Base-by-base conservation (phyloP, 2,329 filamentous ascomycete genomes). In the Neofusicoccum laricinum region DNA sequence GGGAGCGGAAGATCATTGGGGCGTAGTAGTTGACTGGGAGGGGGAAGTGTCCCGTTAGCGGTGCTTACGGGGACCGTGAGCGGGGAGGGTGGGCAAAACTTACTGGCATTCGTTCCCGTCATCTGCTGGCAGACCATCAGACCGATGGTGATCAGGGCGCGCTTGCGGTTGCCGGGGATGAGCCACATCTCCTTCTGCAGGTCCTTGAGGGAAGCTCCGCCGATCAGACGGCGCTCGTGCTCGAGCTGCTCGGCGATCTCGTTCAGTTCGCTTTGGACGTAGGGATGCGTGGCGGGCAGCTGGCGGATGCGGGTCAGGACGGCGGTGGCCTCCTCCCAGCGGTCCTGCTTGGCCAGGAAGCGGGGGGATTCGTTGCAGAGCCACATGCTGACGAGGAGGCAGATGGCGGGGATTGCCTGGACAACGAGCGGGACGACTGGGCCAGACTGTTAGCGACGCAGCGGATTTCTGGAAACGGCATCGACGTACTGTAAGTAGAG, bases 111-210 rank as follows among this genome's bases (percentile, higher is more conserved):
- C 3, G 64, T 66, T 10, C 62, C 88, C 0, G 88, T 91, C 85
- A 91, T 89, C 73, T 91, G 88, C 73, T 92, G 89, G 73, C 87
- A 90, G 43, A 90, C 78, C 88, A 82, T 85, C 40, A 82, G 76
- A 14, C 75, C 88, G 80, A 91, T 84, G 34, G 86, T 88, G 64
- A 90, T 83, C 51, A 90, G 74, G 2, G 84, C 86, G 58, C 88
- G 84, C 21, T 64, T 64, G 64, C 88, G 82, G 63, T 87, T 85
- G 8, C 76, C 75, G 5, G 76, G 76, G 53, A 78, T 75, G 15
- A 71, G 73, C 81, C 82, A 84, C 76, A 78, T 78, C 65, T 78
- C 76, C 65, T 69, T 73, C 38, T 76, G 68, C 5, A 78, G 68
- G 66, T 78, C 75, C 67, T 74, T 75, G 69, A 82, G 77, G 0